Evolutionary conservation across 148 eudicot species (phyloP).

Genomic region (Chenopodium berlandieri): DNA sequence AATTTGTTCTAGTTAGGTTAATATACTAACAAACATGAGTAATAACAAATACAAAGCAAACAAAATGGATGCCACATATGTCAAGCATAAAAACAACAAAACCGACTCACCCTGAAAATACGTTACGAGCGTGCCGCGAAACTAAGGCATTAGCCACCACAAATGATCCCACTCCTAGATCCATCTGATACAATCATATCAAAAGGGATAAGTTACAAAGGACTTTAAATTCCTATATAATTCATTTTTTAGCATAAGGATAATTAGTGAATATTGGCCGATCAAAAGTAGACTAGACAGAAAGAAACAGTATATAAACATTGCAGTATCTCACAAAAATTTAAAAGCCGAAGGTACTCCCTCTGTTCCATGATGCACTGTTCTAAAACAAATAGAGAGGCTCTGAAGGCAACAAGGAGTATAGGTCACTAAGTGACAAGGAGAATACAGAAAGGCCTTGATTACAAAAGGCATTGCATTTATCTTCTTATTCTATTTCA

Average conservation of each 20-base stretch:
- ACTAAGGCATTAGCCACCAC: constrained; percentile 84
- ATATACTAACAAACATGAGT: background rate
- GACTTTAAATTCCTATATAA: background rate
- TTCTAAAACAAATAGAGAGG: too few species aligned
- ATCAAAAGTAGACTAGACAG: background rate
- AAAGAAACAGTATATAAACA: background rate
- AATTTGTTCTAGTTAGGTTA: background rate
- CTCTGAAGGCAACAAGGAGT: background rate
- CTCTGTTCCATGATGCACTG: background rate
- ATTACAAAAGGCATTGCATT: background rate
- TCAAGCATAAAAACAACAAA: background rate
- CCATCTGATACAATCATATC: constrained; percentile 61
- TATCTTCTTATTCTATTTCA: background rate
- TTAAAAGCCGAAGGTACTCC: background rate
- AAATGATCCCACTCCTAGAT: constrained; percentile 95
- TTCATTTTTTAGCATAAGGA: background rate
- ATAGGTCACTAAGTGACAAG: background rate
- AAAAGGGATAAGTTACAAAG: constrained; percentile 3
- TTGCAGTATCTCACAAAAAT: background rate
- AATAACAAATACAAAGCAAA: background rate
- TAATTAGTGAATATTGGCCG: background rate
- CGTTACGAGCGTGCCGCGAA: constrained; percentile 91
- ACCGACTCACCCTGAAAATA: constrained; percentile 54
- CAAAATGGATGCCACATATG: background rate
- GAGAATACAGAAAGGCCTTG: background rate